A percentile compares a stretch with the other conserved stretches of the same genome.
Conservation (phyloP, 306 rosid species). For the Ceratonia siliqua region DNA sequence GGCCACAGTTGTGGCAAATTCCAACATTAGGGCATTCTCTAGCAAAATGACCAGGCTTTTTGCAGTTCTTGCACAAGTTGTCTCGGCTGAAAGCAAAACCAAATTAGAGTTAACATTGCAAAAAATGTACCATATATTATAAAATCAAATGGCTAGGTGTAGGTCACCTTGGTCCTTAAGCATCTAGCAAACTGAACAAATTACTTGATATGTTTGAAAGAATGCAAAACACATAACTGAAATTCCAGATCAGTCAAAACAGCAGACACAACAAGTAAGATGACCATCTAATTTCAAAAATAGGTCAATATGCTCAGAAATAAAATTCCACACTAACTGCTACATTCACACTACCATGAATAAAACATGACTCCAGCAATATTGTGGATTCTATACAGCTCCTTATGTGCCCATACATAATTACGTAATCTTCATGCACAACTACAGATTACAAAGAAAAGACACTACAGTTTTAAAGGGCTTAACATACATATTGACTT, state of each 20-base stretch:
- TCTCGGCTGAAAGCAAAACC: conserved; percentile 73
- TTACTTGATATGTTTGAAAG: not conserved
- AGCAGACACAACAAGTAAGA: conserved; percentile 19
- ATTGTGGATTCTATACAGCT: not conserved
- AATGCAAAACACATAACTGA: not conserved
- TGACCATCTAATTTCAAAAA: not conserved
- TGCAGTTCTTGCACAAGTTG: conserved; percentile 97
- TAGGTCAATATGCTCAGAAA: not conserved
- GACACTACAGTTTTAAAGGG: not conserved
- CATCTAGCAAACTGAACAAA: not conserved
- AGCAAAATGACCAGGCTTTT: conserved; percentile 97
- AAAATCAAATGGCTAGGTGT: conserved; percentile 8
- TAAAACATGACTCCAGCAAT: not conserved
- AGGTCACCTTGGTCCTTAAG: not conserved
- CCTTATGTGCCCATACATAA: not conserved
- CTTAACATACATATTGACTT: not conserved
- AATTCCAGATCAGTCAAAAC: conserved; percentile 5
- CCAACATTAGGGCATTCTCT: conserved; percentile 99
- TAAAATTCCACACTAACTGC: not conserved
- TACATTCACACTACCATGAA: not conserved
- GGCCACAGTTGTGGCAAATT: conserved; percentile 91
- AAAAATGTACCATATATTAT: conserved; percentile 3
- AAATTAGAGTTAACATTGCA: conserved; percentile 5
- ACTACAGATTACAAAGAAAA: not conserved
- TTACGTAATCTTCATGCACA: not conserved